These are phyloP conservation scores for Backusella morwellensis DNA, from an alignment of 192 early-diverging fungal genomes.

Conservation along the genomic window DNA sequence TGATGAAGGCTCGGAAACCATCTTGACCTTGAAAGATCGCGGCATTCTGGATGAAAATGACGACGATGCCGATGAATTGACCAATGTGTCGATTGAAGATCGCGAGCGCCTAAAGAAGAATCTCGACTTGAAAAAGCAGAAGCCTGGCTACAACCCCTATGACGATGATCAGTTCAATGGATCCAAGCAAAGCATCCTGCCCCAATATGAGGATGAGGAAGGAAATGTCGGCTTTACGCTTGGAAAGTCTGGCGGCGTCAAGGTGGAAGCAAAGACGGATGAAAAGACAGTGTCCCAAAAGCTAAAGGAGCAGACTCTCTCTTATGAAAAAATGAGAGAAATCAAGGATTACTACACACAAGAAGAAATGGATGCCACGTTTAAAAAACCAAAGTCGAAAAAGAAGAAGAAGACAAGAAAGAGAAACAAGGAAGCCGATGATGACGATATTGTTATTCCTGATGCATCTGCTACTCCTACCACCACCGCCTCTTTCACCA, in stretches of 20 bases:
- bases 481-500: neutral
- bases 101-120: constrained; percentile 66
- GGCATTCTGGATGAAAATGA: constrained; percentile 60
- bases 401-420: constrained; percentile 57
- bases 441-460: constrained; percentile 10
- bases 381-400: constrained; percentile 80
- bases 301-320: constrained; percentile 47
- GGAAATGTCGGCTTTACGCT: constrained; percentile 62
- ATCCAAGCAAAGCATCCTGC: constrained; percentile 55
- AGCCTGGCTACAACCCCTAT: constrained; percentile 64
- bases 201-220: constrained; percentile 81
- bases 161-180: constrained; percentile 72
- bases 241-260: constrained; percentile 41
- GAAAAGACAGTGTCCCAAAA: constrained; percentile 41
- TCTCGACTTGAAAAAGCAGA: constrained; percentile 70
- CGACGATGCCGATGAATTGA: constrained; percentile 67
- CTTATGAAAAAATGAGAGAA: constrained; percentile 59
- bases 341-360: constrained; percentile 90
- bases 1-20: constrained; percentile 63
- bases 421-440: constrained; percentile 49
- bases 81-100: constrained; percentile 68
- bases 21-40: constrained; percentile 86
- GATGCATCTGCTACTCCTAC: neutral
- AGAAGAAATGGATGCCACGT: constrained; percentile 73
- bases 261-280: neutral